Evolutionary conservation across 2,329 filamentous ascomycete species (phyloP), one percentile per base, ranked within the genome.

Genomic region (Alternaria solani): DNA sequence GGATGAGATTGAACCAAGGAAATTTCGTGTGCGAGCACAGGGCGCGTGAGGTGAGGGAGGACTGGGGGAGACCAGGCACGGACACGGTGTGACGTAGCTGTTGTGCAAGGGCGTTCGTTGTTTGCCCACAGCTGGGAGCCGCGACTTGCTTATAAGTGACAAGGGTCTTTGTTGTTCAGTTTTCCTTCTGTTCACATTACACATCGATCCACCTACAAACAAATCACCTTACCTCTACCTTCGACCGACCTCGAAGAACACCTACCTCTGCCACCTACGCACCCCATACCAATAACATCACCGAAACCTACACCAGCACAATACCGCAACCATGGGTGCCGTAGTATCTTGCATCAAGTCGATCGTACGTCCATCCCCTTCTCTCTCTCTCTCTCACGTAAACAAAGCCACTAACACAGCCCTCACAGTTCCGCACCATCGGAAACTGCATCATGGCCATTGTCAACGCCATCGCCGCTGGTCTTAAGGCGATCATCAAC

Each of bases 241-340:
- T 30, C 28, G 11, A 30, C 28, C 28, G 11, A 30, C 28, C 28
- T 30, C 28, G 28, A 30, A 30, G 28, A 1, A 12, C 6, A 48
- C 30, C 14, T 16, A 48, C 30, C 14, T 16, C 16, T 30, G 2
- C 16, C 30, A 36, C 41, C 26, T 25, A 39, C 14, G n/a, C 28
- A 47, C 38, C 28, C 41, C 18, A 34, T 36, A 36, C 32, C 32
- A 36, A 36, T 36, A n/a, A 36, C 32, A 36, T 36, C 51, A 46
- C 39, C 20, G 9, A 18, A 42, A 56, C 39, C 59, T 42, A 56
- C 57, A 53, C 42, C 41, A 32, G 7, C 46, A 64, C 56, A 68
- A 65, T 61, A 69, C 73, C 61, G 65, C 67, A 66, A 89, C 79
- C 69, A 94, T 95, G 92, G 92, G 92, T 82, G 91, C 90, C 80